phyloP scores from a whole-genome alignment of 306 rosid species.

The Cicer pinnatifidum region DNA sequence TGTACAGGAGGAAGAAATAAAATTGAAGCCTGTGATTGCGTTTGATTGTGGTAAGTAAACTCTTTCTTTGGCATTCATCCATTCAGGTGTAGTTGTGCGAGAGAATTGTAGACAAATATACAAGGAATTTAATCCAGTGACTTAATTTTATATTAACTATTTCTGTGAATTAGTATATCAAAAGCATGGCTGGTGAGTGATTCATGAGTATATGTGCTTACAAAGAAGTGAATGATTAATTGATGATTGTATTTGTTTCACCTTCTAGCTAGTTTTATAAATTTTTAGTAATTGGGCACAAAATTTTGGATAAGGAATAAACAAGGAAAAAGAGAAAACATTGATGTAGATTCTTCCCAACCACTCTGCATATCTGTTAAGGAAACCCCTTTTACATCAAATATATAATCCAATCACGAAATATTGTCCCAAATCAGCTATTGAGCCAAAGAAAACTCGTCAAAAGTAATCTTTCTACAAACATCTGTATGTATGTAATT shows the following conservation, averaged over 20 bases:
- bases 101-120: conserved; percentile 16
- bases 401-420: conserved; percentile 13
- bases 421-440: conserved; percentile 16
- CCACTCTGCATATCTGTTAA: conserved; percentile 6
- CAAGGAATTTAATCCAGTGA: conserved; percentile 25
- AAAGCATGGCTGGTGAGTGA: conserved; percentile 20
- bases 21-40: conserved; percentile 88
- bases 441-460: conserved; percentile 19
- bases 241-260: conserved; percentile 21
- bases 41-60: conserved; percentile 92
- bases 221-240: not conserved
- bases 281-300: conserved; percentile 11
- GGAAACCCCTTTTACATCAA: conserved; percentile 13
- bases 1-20: conserved; percentile 91
- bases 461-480: not conserved
- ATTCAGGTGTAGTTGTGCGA: conserved; percentile 23
- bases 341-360: not conserved
- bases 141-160: conserved; percentile 3
- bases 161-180: conserved; percentile 21
- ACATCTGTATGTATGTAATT: not conserved
- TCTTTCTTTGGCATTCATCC: conserved; percentile 34
- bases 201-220: conserved; percentile 21
- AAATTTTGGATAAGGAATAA: not conserved
- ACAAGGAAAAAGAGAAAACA: conserved; percentile 22
- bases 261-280: conserved; percentile 31